These are phyloP conservation scores for Centrapalus pauciflorus DNA, from an alignment of 129 eudicot species.

Conservation along the genomic window DNA sequence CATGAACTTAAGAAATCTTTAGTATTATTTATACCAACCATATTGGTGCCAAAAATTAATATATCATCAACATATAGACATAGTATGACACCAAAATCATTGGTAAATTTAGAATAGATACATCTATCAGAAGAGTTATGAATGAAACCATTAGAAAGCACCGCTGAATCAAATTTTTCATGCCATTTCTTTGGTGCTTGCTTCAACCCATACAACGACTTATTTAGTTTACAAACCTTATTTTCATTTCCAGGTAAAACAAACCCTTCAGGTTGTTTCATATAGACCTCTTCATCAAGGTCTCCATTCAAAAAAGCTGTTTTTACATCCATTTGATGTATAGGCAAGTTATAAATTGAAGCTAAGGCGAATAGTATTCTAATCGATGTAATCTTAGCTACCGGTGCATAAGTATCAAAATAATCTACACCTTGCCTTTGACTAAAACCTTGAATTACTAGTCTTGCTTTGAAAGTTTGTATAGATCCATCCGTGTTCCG, in stretches of 20 bases:
- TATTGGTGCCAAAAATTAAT: neutral
- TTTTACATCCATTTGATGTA: too few species aligned
- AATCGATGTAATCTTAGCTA: too few species aligned
- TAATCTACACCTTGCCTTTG: neutral
- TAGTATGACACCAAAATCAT: neutral
- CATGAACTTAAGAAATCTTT: neutral
- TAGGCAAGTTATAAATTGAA: too few species aligned
- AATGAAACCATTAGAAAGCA: neutral
- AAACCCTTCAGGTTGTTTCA: too few species aligned
- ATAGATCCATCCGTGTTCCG: neutral
- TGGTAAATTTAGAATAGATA: neutral
- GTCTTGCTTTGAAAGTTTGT: neutral
- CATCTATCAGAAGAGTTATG: neutral
- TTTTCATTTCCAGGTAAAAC: too few species aligned
- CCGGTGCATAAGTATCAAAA: too few species aligned
- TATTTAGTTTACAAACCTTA: too few species aligned
- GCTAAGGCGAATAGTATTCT: too few species aligned
- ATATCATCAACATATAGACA: too few species aligned
- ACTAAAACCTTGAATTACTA: neutral
- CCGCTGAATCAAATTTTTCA: constrained; percentile 4
- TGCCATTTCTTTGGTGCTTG: neutral
- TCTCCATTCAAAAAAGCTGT: too few species aligned
- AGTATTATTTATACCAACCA: neutral
- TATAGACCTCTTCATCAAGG: too few species aligned
- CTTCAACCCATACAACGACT: too few species aligned